Evolutionary conservation across 805 yeast species (phyloP), one percentile per base, ranked within the genome.

Genomic region (Metschnikowia orientalis): DNA sequence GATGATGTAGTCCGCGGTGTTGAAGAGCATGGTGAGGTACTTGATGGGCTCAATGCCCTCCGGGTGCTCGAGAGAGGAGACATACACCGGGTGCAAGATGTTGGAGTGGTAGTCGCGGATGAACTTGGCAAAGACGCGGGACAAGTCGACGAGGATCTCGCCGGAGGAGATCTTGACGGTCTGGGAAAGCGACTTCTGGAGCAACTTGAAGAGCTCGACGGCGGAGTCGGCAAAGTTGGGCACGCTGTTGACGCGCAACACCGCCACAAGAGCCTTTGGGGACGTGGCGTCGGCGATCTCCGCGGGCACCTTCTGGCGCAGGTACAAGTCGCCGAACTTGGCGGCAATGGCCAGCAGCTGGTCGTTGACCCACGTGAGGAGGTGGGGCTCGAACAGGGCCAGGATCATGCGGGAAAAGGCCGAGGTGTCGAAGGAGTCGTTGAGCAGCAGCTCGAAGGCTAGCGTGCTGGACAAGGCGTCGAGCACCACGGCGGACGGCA

Each of bases 1-100:
- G 11, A 85, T 74, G 38, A 95, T 80, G 54, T 89, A 92, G 53
- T 90, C 95, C 1, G 95, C 87, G 0, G 98, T 90, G 46, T 87
- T 86, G 21, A 90, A 60, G 7, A 88, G 72, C 51, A 86, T 62
- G 18, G 92, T 79, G 2, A 84, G 67, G 38, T 81, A 75, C 26
- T 69, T 71, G 12, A 85, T 61, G 1, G 85, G 79, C 44, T 83
- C 90, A 8, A 71, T 61, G 17, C 76, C 71, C 18, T 42, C 40
- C 3, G 50, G 47, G 18, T 42, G 40, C 3, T 26, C 33, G 16
- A 28, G 60, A 49, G 23, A 61, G 22, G 47, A 45, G 24, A 38
- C 18, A 15, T 61, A 30, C 6, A 65, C 57, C 4, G 70, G 70
- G 6, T 38, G 24, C 18, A 66, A 45, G 4, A 64, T 46, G 27